Evolutionary conservation across 2,329 filamentous ascomycete genomes (phyloP).

Genomic region (Fusarium musae): DNA sequence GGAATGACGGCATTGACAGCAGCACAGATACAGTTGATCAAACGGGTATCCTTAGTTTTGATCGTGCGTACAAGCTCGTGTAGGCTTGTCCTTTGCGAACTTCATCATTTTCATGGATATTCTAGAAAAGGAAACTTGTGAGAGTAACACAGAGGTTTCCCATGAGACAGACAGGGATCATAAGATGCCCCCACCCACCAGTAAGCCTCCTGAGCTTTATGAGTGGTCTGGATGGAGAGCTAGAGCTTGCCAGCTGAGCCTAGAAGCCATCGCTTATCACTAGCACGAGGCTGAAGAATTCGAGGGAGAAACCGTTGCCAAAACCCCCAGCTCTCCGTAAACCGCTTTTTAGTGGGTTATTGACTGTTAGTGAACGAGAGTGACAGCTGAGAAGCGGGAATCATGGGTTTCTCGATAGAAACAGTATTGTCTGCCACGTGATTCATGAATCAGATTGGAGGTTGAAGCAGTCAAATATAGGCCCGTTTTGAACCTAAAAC

Average conservation of each 20-base stretch:
- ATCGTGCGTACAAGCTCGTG: background rate
- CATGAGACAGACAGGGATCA: slow-evolving; percentile 17
- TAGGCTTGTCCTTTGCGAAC: background rate
- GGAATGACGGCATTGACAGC: background rate
- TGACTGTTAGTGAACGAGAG: background rate
- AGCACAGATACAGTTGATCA: slow-evolving; percentile 17
- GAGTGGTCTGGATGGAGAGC: slow-evolving; percentile 28
- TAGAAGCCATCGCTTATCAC: slow-evolving; percentile 21
- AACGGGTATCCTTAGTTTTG: background rate
- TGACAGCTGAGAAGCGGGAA: slow-evolving; percentile 23
- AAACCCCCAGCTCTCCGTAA: slow-evolving; percentile 20
- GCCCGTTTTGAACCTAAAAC: slow-evolving; percentile 2
- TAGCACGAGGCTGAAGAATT: slow-evolving; percentile 37
- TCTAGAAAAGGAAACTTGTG: background rate
- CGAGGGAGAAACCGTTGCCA: slow-evolving; percentile 34
- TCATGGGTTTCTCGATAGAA: background rate
- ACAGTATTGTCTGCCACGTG: slow-evolving; percentile 13
- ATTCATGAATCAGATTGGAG: background rate
- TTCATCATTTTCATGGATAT: background rate
- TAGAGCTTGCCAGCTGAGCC: slow-evolving; percentile 37
- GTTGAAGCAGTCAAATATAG: background rate
- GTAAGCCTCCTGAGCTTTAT: slow-evolving; percentile 21
- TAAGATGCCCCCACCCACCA: slow-evolving; percentile 13
- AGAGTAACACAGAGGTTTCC: slow-evolving; percentile 11
- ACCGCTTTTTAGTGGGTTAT: slow-evolving; percentile 2